A percentile compares a stretch with the other conserved stretches of the same genome.
These are phyloP conservation scores for Wickerhamiella lipophila DNA, from an alignment of 805 yeast species.

Conservation along the genomic window DNA sequence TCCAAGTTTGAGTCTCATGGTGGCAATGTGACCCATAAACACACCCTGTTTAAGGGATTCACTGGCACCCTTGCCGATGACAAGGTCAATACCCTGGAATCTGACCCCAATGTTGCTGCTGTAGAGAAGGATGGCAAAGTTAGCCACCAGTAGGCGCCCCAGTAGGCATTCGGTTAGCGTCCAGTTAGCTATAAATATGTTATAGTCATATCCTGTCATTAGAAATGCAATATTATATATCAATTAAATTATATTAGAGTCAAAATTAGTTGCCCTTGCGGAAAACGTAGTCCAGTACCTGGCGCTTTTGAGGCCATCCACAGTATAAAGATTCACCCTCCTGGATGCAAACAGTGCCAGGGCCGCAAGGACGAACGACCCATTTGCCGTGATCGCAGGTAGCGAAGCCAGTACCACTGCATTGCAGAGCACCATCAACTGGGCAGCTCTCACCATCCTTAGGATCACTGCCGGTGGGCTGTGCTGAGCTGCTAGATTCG, in stretches of 20 bases:
- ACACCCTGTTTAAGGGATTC: slow-evolving; percentile 29
- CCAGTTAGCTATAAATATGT: too few species aligned
- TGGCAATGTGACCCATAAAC: slow-evolving; percentile 25
- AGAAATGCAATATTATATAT: not conserved
- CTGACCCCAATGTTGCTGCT: slow-evolving; percentile 22
- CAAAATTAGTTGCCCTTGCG: slow-evolving; percentile 1
- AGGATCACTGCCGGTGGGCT: not conserved
- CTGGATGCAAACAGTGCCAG: slow-evolving; percentile 24
- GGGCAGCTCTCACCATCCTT: slow-evolving; percentile 20
- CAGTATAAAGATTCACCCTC: slow-evolving; percentile 20
- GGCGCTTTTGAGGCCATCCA: slow-evolving; percentile 20
- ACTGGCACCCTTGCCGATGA: slow-evolving; percentile 26
- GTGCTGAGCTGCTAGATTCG: not conserved
- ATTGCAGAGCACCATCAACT: slow-evolving; percentile 22
- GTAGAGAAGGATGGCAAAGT: slow-evolving; percentile 26
- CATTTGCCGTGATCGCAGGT: slow-evolving; percentile 23
- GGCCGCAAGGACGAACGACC: slow-evolving; percentile 25
- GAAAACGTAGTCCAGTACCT: not conserved
- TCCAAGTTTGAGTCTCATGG: slow-evolving; percentile 21
- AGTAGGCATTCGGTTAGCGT: too few species aligned
- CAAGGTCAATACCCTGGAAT: slow-evolving; percentile 23
- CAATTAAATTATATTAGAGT: not conserved
- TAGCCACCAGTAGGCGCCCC: slow-evolving; percentile 16
- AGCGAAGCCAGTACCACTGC: slow-evolving; percentile 23
- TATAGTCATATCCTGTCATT: not conserved